Conservation (phyloP, 495 filamentous ascomycete genomes). For the Penicillium riverlandense region DNA sequence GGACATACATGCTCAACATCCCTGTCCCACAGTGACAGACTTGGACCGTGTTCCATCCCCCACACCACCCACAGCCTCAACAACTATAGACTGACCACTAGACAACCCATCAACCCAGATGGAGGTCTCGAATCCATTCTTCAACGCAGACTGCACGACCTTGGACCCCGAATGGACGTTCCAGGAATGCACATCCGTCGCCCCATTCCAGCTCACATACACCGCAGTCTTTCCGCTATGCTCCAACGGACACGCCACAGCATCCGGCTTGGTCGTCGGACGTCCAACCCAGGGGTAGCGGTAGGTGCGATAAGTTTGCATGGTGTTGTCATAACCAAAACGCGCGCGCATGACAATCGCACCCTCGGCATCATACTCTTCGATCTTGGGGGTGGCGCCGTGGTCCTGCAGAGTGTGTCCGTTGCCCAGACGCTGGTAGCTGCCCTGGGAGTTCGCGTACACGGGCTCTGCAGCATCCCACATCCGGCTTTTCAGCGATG, state of each 20-base stretch:
- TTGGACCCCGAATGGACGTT: constrained; percentile 4
- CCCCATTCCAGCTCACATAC: constrained; percentile 32
- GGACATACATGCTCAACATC: not conserved
- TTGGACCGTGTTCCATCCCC: constrained; percentile 7
- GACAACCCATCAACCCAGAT: constrained; percentile 3
- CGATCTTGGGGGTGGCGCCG: constrained; percentile 34
- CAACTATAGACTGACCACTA: constrained; percentile 3
- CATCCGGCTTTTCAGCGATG: constrained; percentile 9
- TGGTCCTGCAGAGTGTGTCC: constrained; percentile 36
- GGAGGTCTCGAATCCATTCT: constrained; percentile 10
- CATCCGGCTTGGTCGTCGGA: constrained; percentile 12
- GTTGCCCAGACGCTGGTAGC: constrained; percentile 28
- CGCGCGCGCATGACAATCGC: constrained; percentile 13
- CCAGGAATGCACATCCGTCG: constrained; percentile 14
- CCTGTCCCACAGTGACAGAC: constrained; percentile 5
- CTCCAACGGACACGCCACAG: constrained; percentile 7
- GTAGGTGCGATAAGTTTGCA: constrained; percentile 19
- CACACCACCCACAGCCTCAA: constrained; percentile 13
- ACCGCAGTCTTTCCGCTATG: constrained; percentile 3
- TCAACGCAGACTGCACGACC: not conserved
- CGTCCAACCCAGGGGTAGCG: constrained; percentile 14
- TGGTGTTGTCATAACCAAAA: constrained; percentile 13
- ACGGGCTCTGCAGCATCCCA: constrained; percentile 22
- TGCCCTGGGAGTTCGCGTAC: constrained; percentile 32
- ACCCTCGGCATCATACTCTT: constrained; percentile 30